A percentile compares a stretch with the other conserved stretches of the same genome.
Evolutionary conservation across 768 basidiomycete species (phyloP).

Genomic region (Termitomyces sp.): DNA sequence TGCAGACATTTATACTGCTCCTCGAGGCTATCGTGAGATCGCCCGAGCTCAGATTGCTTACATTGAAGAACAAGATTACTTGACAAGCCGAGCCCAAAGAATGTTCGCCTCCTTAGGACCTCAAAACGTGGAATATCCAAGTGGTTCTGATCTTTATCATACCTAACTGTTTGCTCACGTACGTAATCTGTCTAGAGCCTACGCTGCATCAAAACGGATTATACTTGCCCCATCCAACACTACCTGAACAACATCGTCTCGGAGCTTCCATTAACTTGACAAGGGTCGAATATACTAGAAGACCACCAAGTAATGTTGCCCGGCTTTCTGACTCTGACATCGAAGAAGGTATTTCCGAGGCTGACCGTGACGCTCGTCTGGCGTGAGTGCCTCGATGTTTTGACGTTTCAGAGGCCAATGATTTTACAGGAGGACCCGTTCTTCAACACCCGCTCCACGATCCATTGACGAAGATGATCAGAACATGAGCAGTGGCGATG

Average conservation of each 20-base stretch:
- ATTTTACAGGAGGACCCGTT: slow-evolving; percentile 44
- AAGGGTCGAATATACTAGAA: not conserved
- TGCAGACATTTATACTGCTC: slow-evolving; percentile 67
- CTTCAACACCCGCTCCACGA: slow-evolving; percentile 33
- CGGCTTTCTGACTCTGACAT: slow-evolving; percentile 60
- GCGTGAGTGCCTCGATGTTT: slow-evolving; percentile 42
- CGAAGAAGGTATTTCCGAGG: slow-evolving; percentile 57
- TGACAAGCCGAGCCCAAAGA: slow-evolving; percentile 56
- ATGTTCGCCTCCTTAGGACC: slow-evolving; percentile 33
- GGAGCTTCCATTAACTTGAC: not conserved
- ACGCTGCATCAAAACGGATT: slow-evolving; percentile 41
- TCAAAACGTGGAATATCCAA: slow-evolving; percentile 8
- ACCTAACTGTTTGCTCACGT: not conserved
- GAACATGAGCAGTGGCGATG: slow-evolving; percentile 62
- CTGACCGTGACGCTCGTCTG: slow-evolving; percentile 64
- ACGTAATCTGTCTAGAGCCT: slow-evolving; percentile 11
- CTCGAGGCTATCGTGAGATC: slow-evolving; percentile 45
- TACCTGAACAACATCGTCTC: slow-evolving; percentile 7
- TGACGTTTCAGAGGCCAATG: not conserved
- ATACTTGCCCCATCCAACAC: slow-evolving; percentile 34
- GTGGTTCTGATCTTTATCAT: slow-evolving; percentile 3
- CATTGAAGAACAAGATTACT: slow-evolving; percentile 61
- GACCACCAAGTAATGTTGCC: slow-evolving; percentile 13
- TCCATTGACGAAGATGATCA: slow-evolving; percentile 37
- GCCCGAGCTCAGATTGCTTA: slow-evolving; percentile 58